These are phyloP conservation scores for Xylaria intraflava DNA, from an alignment of 495 filamentous ascomycete genomes.

Conservation along the genomic window DNA sequence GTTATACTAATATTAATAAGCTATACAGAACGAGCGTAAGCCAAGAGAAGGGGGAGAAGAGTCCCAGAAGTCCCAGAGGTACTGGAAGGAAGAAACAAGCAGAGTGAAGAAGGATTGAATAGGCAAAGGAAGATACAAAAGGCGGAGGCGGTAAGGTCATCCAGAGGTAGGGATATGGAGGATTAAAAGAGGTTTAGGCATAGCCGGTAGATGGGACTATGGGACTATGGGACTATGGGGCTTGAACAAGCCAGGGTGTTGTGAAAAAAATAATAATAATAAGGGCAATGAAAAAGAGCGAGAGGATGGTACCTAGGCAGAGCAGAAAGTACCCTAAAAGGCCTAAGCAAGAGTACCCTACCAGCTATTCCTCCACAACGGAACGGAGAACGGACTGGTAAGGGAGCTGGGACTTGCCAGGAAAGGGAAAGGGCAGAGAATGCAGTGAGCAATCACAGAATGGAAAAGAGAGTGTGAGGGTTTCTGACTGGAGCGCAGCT, in stretches of 20 bases:
- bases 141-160: constrained; percentile 20
- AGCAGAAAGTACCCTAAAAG: constrained; percentile 15
- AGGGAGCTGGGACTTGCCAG: constrained; percentile 7
- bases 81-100: constrained; percentile 16
- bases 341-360: not conserved
- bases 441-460: constrained; percentile 6
- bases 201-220: constrained; percentile 12
- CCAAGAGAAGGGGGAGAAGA: constrained; percentile 29
- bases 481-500: constrained; percentile 19
- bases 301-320: constrained; percentile 22
- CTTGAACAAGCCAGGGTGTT: not conserved
- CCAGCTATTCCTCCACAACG: constrained; percentile 8
- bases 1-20: constrained; percentile 31
- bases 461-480: constrained; percentile 7
- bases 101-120: constrained; percentile 25
- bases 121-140: constrained; percentile 31
- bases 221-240: no score
- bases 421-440: constrained; percentile 2
- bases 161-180: constrained; percentile 19
- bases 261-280: constrained; percentile 7
- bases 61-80: constrained; percentile 18
- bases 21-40: constrained; percentile 31
- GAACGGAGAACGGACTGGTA: constrained; percentile 8
- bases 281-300: constrained; percentile 17
- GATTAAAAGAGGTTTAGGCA: constrained; percentile 28